Evolutionary conservation across 1,284 basidiomycete species (phyloP), one percentile per base, ranked within the genome.

Genomic region (Kalmanozyma brasiliensis): DNA sequence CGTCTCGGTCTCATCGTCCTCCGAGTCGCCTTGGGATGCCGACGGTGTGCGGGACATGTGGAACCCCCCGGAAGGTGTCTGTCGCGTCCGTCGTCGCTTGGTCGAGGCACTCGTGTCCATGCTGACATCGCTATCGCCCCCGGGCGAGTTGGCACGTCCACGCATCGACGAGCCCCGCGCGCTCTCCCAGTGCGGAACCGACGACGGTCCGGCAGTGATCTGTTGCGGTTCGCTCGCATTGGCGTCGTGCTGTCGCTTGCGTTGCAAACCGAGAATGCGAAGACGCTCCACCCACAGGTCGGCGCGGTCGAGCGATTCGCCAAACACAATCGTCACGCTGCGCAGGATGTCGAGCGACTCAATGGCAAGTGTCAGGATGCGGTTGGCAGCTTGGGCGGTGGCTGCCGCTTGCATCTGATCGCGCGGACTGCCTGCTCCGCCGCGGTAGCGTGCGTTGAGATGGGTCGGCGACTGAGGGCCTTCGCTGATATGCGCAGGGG

Each of bases 341-440:
- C 89, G 86, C 85, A 95, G 88, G 89, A 94, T 94, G 78, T 94
- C 92, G 81, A 95, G 82, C 77, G 91, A 92, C 84, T 95, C 93
- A 22, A 90, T 91, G 17, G 93, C 92, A 10, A 95, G 87, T 10
- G 89, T 89, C 73, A 95, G 79, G 33, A 95, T 89, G 45, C 90
- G 85, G 79, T 91, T 90, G 10, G 93, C 91, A 14, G 92, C 90
- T 23, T 88, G 69, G 1, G 72, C 70, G n/a, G 76, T 76, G 4
- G 62, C 73, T 30, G 73, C 76, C 5, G 52, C 59, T 40, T 63
- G 56, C 62, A 73, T 70, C 55, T 69, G 66, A 22, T 73, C 61
- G 30, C 67, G 55, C 16, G 64, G 52, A 22, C 51, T 57, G 46
- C 61, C 61, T 3, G 52, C 55, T 3, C 46, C 51, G 38, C 46